Percentiles rank a stretch among this genome's conserved stretches.
phyloP scores from a whole-genome alignment of 441 rosid species.

The Pelargonium myrrhifolium region DNA sequence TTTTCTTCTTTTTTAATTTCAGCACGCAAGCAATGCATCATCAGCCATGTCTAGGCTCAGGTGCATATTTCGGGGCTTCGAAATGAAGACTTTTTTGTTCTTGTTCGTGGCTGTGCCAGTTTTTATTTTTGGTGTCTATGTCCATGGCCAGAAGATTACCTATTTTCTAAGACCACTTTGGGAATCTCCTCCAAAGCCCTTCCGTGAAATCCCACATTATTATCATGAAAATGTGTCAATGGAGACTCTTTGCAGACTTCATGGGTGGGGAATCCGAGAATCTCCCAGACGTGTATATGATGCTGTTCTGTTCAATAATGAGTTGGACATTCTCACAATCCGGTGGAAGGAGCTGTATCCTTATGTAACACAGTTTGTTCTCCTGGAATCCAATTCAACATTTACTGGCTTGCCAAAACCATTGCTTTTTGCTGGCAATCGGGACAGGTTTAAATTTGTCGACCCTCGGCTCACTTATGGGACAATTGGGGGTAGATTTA shows the following conservation, averaged over 20 bases:
- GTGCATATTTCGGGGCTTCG: slow-evolving; percentile 60
- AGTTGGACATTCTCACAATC: slow-evolving; percentile 56
- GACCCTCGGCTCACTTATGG: slow-evolving; percentile 80
- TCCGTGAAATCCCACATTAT: slow-evolving; percentile 61
- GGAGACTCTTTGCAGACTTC: slow-evolving; percentile 68
- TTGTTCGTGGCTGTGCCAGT: slow-evolving; percentile 51
- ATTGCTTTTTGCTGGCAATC: slow-evolving; percentile 43
- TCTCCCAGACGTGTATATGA: slow-evolving; percentile 76
- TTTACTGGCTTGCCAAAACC: slow-evolving; percentile 70
- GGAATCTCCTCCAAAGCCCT: slow-evolving; percentile 81
- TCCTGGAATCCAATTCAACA: slow-evolving; percentile 89
- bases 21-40: slow-evolving; percentile 51
- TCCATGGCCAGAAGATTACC: slow-evolving; percentile 76
- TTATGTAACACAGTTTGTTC: slow-evolving; percentile 64
- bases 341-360: slow-evolving; percentile 93
- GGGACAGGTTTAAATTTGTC: slow-evolving; percentile 50
- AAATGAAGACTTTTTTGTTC: slow-evolving; percentile 41
- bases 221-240: slow-evolving; percentile 63
- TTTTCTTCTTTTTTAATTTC: slow-evolving; percentile 23
- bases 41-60: slow-evolving; percentile 55
- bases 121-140: slow-evolving; percentile 42
- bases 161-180: slow-evolving; percentile 83
- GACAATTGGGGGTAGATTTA: slow-evolving; percentile 67
- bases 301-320: slow-evolving; percentile 78
- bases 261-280: slow-evolving; percentile 84